Conservation (phyloP, 371 early-diverging fungal genomes). For the Chytridiales sp. region DNA sequence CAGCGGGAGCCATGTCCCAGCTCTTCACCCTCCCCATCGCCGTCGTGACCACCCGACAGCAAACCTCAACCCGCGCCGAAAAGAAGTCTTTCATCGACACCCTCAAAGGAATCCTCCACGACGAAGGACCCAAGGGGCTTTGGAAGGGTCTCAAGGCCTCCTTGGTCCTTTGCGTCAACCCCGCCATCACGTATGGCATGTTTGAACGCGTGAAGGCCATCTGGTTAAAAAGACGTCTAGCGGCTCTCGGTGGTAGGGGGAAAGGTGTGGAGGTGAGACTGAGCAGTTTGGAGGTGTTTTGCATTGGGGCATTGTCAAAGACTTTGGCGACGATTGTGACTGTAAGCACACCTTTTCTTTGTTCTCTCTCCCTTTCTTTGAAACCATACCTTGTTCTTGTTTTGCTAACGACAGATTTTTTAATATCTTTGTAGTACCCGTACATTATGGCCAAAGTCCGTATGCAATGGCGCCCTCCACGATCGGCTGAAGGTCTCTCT, state of each 20-base stretch:
- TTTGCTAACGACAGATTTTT: not conserved
- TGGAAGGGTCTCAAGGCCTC: conserved; percentile 72
- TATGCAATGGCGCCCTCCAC: conserved; percentile 88
- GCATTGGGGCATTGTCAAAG: conserved; percentile 89
- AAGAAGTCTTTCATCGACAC: conserved; percentile 49
- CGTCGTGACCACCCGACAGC: conserved; percentile 71
- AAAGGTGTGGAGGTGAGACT: conserved; percentile 34
- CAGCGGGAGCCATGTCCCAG: conserved; percentile 88
- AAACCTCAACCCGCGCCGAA: conserved; percentile 36
- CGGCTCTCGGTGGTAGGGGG: conserved; percentile 7
- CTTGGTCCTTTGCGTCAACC: conserved; percentile 87
- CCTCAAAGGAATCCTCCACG: conserved; percentile 65
- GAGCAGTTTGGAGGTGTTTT: conserved; percentile 76
- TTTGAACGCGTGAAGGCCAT: conserved; percentile 85
- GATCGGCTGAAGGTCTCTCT: conserved; percentile 53
- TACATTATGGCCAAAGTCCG: conserved; percentile 96
- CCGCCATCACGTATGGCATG: conserved; percentile 95
- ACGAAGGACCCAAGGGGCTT: conserved; percentile 79
- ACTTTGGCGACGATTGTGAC: conserved; percentile 77
- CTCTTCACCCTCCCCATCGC: conserved; percentile 89
- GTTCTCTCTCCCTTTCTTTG: conserved; percentile 3
- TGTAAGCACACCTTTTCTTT: conserved; percentile 26
- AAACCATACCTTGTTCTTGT: conserved; percentile 1
- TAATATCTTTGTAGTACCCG: conserved; percentile 70
- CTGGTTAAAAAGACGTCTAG: conserved; percentile 21